phyloP scores from a whole-genome alignment of 129 eudicot genomes.

The Centella asiatica region DNA sequence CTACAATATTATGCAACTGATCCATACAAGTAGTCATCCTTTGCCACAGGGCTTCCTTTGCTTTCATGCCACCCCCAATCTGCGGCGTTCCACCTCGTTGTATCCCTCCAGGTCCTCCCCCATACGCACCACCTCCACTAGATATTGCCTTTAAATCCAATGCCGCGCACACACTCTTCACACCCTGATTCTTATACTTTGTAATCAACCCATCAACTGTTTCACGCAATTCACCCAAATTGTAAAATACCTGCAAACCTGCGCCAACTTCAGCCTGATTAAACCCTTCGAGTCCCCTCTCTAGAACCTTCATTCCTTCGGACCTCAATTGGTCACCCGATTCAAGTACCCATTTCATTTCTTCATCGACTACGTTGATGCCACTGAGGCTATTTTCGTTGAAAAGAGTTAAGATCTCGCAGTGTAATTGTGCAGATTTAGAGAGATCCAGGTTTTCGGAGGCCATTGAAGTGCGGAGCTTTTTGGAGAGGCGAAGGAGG shows the following conservation, averaged over 20 bases:
- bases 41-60: slow-evolving; percentile 82
- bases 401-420: slow-evolving; percentile 32
- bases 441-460: slow-evolving; percentile 46
- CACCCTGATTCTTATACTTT: slow-evolving; percentile 59
- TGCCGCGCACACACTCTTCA: slow-evolving; percentile 59
- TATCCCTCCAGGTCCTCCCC: slow-evolving; percentile 81
- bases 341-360: slow-evolving; percentile 58
- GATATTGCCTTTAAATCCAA: slow-evolving; percentile 88
- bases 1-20: slow-evolving; percentile 72
- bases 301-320: slow-evolving; percentile 73
- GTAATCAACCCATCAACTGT: slow-evolving; percentile 67
- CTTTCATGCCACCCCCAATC: slow-evolving; percentile 69
- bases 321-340: slow-evolving; percentile 50
- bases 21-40: slow-evolving; percentile 91
- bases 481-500: slow-evolving; percentile 44
- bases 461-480: slow-evolving; percentile 45
- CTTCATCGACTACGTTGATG: slow-evolving; percentile 50
- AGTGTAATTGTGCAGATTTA: slow-evolving; percentile 62
- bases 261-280: slow-evolving; percentile 30
- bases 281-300: slow-evolving; percentile 73
- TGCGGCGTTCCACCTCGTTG: slow-evolving; percentile 90
- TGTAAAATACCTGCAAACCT: slow-evolving; percentile 89
- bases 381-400: slow-evolving; percentile 52
- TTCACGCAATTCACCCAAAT: slow-evolving; percentile 69
- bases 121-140: slow-evolving; percentile 31